These are phyloP conservation scores for Myochromella boudieri DNA, from an alignment of 768 basidiomycete species.

Conservation along the genomic window DNA sequence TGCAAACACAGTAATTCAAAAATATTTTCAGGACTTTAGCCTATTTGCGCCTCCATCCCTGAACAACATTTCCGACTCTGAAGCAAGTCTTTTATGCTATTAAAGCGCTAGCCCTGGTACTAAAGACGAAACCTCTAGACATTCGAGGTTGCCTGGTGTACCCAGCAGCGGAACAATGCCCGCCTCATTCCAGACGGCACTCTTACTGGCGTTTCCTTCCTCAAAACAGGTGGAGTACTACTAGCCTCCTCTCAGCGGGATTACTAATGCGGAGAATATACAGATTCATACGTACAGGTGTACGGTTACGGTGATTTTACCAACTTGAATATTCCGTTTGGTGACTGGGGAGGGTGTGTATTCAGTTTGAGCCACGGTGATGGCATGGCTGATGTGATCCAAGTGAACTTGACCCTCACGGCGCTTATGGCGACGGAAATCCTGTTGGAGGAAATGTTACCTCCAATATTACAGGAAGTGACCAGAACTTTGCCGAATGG, in stretches of 20 bases:
- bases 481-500: conserved; percentile 40
- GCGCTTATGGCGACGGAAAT: conserved; percentile 38
- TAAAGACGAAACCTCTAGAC: no score
- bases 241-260: no score
- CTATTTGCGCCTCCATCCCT: conserved; percentile 39
- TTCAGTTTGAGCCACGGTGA: neutral
- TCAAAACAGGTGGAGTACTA: conserved; percentile 38
- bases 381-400: neutral
- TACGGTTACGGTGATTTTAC: conserved; percentile 44
- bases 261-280: no score
- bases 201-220: conserved; percentile 38
- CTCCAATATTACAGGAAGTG: conserved; percentile 37
- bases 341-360: conserved; percentile 40
- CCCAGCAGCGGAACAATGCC: conserved; percentile 41
- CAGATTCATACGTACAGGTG: conserved; percentile 42
- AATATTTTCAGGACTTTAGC: conserved; percentile 38
- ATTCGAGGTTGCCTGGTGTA: conserved; percentile 47
- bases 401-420: conserved; percentile 46
- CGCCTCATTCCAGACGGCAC: conserved; percentile 46
- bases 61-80: conserved; percentile 35
- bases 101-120: no score
- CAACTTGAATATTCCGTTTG: conserved; percentile 35
- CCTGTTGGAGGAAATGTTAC: conserved; percentile 48
- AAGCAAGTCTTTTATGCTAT: conserved; percentile 24
- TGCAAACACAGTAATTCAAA: no score